phyloP scores from a whole-genome alignment of 352 stramenopile genomes.

The Pythium chondricola region DNA sequence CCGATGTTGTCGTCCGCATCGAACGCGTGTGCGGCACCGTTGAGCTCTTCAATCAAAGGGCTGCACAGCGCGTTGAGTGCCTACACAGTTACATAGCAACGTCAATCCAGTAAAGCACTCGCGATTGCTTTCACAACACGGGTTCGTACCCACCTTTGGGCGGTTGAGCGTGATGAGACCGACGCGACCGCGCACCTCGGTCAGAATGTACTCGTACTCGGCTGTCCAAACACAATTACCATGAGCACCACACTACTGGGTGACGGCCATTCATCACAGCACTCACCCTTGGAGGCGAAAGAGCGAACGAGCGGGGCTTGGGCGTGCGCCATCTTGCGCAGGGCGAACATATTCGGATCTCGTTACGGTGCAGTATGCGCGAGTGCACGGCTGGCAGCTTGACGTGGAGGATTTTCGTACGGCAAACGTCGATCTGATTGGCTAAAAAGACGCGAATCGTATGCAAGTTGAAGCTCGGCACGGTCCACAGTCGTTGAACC shows the following conservation, averaged over 20 bases:
- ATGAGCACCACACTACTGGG: neutral
- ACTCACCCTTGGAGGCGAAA: conserved; percentile 51
- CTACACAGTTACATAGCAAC: conserved; percentile 10
- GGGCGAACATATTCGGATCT: conserved; percentile 34
- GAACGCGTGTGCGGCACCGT: conserved; percentile 89
- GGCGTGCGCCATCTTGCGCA: conserved; percentile 25
- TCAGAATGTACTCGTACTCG: conserved; percentile 84
- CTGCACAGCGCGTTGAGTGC: conserved; percentile 97
- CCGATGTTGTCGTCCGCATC: conserved; percentile 91
- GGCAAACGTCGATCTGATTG: conserved; percentile 17
- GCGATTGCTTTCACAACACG: neutral
- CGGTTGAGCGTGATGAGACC: conserved; percentile 95
- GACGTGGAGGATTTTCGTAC: conserved; percentile 8
- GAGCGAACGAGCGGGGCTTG: conserved; percentile 27
- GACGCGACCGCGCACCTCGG: conserved; percentile 86
- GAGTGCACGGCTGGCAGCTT: no score
- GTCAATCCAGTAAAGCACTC: neutral
- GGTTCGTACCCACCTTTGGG: conserved; percentile 73
- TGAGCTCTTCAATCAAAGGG: conserved; percentile 93
- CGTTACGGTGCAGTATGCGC: neutral
- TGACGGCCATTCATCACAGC: neutral
- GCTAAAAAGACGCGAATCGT: conserved; percentile 15
- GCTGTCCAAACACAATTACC: conserved; percentile 19
- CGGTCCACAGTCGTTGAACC: conserved; percentile 1
- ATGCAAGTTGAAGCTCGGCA: conserved; percentile 20